phyloP scores from a whole-genome alignment of 2,329 filamentous ascomycete species.

The Botrytis byssoidea region DNA sequence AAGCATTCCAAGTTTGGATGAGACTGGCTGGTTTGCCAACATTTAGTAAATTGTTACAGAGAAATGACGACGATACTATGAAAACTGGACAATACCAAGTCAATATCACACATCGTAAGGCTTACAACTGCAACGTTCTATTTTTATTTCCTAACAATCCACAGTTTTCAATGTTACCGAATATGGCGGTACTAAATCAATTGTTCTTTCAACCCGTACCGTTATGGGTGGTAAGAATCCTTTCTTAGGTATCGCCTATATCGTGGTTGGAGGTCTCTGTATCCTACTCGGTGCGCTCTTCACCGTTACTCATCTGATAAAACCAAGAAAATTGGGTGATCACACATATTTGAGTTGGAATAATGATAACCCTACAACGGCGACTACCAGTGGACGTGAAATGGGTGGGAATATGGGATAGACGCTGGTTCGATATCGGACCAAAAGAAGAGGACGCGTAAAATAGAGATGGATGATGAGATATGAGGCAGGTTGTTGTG shows the following conservation, averaged over 20 bases:
- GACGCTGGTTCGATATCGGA: background rate
- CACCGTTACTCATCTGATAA: constrained; percentile 85
- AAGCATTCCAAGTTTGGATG: constrained; percentile 98
- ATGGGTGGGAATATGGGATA: constrained; percentile 20
- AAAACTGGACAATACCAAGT: constrained; percentile 70
- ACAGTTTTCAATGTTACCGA: constrained; percentile 75
- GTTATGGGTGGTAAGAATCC: constrained; percentile 94
- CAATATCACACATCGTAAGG: constrained; percentile 75
- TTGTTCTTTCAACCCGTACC: constrained; percentile 84
- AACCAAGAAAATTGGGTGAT: constrained; percentile 94
- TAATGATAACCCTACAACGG: constrained; percentile 60
- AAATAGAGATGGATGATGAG: constrained; percentile 10
- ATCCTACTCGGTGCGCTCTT: constrained; percentile 85
- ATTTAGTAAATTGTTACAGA: constrained; percentile 88
- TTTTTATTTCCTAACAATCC: constrained; percentile 29
- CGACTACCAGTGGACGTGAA: constrained; percentile 56
- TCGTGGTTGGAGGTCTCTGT: constrained; percentile 91
- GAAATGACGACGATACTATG: constrained; percentile 74
- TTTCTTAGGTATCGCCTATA: constrained; percentile 93
- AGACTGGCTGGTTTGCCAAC: constrained; percentile 88
- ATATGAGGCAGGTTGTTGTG: constrained; percentile 5
- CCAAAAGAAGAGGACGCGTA: background rate
- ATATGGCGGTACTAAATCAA: constrained; percentile 85
- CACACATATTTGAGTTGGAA: constrained; percentile 99
- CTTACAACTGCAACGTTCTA: background rate